Evolutionary conservation across 2,329 filamentous ascomycete species (phyloP).

Genomic region (Meredithiella fracta): DNA sequence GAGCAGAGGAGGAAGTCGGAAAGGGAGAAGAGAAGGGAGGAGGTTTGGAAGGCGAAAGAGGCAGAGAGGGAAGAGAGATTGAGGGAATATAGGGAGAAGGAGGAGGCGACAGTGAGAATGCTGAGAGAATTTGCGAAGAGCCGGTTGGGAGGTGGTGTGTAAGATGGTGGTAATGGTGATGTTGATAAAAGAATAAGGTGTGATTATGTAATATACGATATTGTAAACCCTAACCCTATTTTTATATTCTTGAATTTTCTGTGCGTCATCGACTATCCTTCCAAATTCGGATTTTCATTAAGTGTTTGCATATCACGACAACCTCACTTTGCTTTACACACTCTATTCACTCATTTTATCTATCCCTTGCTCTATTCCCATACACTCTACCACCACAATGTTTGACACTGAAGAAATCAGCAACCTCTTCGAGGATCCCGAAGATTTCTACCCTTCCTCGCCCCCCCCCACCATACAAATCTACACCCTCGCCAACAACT

Average conservation of each 20-base stretch:
- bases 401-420: constrained; percentile 24
- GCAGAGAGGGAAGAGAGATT: constrained; percentile 70
- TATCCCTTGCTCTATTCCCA: not conserved
- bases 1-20: constrained; percentile 65
- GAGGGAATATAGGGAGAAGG: constrained; percentile 53
- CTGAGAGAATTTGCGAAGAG: constrained; percentile 62
- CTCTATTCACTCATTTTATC: not conserved
- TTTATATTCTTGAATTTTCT: too few relatives aligned
- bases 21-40: constrained; percentile 66
- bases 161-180: not conserved
- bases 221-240: too few relatives aligned
- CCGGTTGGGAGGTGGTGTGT: constrained; percentile 28
- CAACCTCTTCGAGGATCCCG: constrained; percentile 63
- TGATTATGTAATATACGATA: not conserved
- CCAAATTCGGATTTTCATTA: too few relatives aligned
- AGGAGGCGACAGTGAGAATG: constrained; percentile 72
- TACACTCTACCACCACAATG: constrained; percentile 17
- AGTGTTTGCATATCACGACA: not conserved
- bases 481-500: constrained; percentile 51
- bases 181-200: not conserved
- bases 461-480: constrained; percentile 57
- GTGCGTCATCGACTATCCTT: too few relatives aligned
- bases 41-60: constrained; percentile 54
- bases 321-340: not conserved
- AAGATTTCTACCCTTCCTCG: constrained; percentile 62